Percentiles rank a stretch among this genome's conserved stretches.
Conservation (phyloP, 352 stramenopile genomes). For the Pilasporangium apinafurcum region DNA sequence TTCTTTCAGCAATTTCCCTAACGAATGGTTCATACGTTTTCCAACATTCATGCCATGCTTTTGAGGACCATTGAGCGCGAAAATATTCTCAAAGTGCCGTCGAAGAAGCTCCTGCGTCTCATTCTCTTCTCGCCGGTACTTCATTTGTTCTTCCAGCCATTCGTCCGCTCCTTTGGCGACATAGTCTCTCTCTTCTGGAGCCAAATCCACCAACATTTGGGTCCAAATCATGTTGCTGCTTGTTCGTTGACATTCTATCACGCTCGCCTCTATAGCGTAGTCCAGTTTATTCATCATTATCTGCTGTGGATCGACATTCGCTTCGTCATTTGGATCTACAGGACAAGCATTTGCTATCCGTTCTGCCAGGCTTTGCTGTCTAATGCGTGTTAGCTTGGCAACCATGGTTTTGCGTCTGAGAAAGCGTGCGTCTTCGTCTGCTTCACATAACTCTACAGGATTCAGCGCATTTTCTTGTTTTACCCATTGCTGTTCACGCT, state of each 20-base stretch:
- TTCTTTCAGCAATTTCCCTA: constrained; percentile 36
- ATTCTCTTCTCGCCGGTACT: constrained; percentile 33
- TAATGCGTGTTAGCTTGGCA: background rate
- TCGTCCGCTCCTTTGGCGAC: constrained; percentile 45
- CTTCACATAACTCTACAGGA: background rate
- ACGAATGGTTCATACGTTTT: constrained; percentile 37
- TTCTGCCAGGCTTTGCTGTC: constrained; percentile 8
- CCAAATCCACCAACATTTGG: constrained; percentile 29
- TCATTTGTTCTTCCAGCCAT: constrained; percentile 55
- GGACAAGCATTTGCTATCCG: constrained; percentile 11
- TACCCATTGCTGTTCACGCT: too few species aligned
- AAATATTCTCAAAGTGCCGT: constrained; percentile 32
- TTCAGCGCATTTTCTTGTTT: too few species aligned
- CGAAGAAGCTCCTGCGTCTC: constrained; percentile 26
- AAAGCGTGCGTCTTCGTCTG: constrained; percentile 2
- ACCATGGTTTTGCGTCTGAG: constrained; percentile 5
- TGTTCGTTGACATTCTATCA: constrained; percentile 9
- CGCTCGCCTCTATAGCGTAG: constrained; percentile 27
- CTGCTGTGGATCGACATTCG: constrained; percentile 2
- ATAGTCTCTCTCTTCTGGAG: constrained; percentile 38
- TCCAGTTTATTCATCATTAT: constrained; percentile 39
- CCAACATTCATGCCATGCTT: constrained; percentile 34
- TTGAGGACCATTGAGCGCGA: constrained; percentile 21
- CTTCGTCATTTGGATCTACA: background rate
- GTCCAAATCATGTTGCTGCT: constrained; percentile 20